Percentiles rank a stretch among this genome's conserved stretches.
Conservation (phyloP, 176 grass and related monocot genomes). For the Typha latifolia region DNA sequence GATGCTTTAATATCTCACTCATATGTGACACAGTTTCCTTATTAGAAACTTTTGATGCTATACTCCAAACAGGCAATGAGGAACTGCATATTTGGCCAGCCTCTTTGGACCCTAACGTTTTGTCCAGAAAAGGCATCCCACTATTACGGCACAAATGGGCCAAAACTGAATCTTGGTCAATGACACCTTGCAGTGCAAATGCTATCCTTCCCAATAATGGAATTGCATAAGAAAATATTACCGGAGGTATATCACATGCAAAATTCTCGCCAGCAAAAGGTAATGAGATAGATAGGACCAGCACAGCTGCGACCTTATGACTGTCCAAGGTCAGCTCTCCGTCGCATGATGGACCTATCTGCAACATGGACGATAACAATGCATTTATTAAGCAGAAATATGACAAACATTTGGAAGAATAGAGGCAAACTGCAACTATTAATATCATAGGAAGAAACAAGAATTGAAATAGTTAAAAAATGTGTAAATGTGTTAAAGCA, state of each 20-base stretch:
- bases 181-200: constrained; percentile 33
- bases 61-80: no score
- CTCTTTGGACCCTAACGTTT: constrained; percentile 14
- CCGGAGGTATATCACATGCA: constrained; percentile 41
- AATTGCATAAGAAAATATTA: constrained; percentile 66
- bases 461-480: no score
- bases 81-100: background rate
- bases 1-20: background rate
- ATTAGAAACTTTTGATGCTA: constrained; percentile 22
- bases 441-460: no score
- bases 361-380: constrained; percentile 4
- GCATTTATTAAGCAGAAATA: background rate
- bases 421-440: no score
- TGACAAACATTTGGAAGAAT: no score
- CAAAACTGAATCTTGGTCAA: constrained; percentile 47
- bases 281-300: constrained; percentile 61
- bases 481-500: no score
- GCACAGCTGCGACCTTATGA: constrained; percentile 44
- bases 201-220: constrained; percentile 54
- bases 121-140: constrained; percentile 40
- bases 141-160: constrained; percentile 38
- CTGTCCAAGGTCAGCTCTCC: constrained; percentile 69
- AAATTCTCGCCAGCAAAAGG: constrained; percentile 40
- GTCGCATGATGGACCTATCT: constrained; percentile 49
- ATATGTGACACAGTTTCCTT: constrained; percentile 14